These are phyloP conservation scores for Zygotorulaspora florentina DNA, from an alignment of 805 yeast species.

Conservation along the genomic window DNA sequence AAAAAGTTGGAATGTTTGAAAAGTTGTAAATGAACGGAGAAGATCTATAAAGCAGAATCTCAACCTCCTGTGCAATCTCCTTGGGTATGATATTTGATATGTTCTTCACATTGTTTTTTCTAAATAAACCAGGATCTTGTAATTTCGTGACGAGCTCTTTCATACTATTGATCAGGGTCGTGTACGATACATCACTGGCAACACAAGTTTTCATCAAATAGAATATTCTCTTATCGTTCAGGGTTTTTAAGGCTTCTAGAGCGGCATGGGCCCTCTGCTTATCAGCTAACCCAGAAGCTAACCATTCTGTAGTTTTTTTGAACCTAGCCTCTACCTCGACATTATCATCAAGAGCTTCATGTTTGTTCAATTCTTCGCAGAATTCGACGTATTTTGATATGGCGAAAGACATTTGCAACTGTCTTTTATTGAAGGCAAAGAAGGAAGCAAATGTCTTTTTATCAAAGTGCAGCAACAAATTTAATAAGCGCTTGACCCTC, in stretches of 20 bases:
- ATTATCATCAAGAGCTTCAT: constrained; percentile 28
- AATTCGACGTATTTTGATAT: constrained; percentile 46
- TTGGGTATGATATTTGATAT: constrained; percentile 39
- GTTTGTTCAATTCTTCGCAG: constrained; percentile 42
- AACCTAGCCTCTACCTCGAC: constrained; percentile 35
- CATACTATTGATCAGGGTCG: constrained; percentile 54
- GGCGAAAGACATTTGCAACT: constrained; percentile 53
- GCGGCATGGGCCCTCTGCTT: constrained; percentile 45
- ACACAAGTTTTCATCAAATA: constrained; percentile 53
- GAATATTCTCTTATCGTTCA: constrained; percentile 57
- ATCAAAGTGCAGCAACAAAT: constrained; percentile 46
- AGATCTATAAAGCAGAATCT: constrained; percentile 56
- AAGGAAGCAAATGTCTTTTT: constrained; percentile 61
- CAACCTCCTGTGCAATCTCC: constrained; percentile 50
- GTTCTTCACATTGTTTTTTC: constrained; percentile 33
- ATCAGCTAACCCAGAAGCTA: constrained; percentile 54
- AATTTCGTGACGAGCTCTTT: constrained; percentile 58
- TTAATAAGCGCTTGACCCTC: constrained; percentile 53
- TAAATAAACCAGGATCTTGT: constrained; percentile 47
- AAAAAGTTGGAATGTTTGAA: constrained; percentile 53
- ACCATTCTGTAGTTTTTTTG: constrained; percentile 58
- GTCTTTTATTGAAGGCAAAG: constrained; percentile 65
- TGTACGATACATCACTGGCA: constrained; percentile 55
- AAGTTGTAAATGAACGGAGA: constrained; percentile 61
- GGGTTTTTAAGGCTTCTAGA: constrained; percentile 47